phyloP scores from a whole-genome alignment of 2,329 filamentous ascomycete species.

The Penicillium occitanis region DNA sequence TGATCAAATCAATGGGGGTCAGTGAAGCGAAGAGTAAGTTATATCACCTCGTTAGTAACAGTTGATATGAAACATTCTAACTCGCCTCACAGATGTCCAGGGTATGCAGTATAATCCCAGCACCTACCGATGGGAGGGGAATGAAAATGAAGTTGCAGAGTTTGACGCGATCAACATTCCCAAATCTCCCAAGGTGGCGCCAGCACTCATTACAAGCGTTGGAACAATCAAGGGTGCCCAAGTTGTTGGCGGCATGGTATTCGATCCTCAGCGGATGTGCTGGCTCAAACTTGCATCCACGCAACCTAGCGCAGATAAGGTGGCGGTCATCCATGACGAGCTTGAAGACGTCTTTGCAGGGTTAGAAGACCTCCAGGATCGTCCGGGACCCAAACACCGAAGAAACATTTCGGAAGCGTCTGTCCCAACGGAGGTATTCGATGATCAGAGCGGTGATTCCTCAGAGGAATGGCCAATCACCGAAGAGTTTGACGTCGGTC shows the following conservation, averaged over 20 bases:
- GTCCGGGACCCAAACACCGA: constrained; percentile 28
- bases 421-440: constrained; percentile 33
- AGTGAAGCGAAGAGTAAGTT: constrained; percentile 77
- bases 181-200: constrained; percentile 46
- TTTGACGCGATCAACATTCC: constrained; percentile 66
- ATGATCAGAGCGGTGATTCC: constrained; percentile 46
- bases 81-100: constrained; percentile 65
- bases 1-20: constrained; percentile 80
- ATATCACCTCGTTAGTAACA: not conserved
- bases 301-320: constrained; percentile 36
- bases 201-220: constrained; percentile 86
- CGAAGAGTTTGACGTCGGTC: constrained; percentile 96
- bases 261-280: constrained; percentile 95
- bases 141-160: constrained; percentile 76
- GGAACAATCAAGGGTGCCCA: constrained; percentile 81
- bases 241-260: constrained; percentile 97
- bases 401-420: constrained; percentile 23
- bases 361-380: constrained; percentile 86
- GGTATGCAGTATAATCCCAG: constrained; percentile 94
- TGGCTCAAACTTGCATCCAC: constrained; percentile 77
- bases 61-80: constrained; percentile 20
- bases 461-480: constrained; percentile 79
- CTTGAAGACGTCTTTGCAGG: constrained; percentile 94
- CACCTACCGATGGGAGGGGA: constrained; percentile 91
- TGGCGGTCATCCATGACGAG: constrained; percentile 69